Conservation (phyloP, 805 yeast genomes). For the Schwanniomyces occidentalis region DNA sequence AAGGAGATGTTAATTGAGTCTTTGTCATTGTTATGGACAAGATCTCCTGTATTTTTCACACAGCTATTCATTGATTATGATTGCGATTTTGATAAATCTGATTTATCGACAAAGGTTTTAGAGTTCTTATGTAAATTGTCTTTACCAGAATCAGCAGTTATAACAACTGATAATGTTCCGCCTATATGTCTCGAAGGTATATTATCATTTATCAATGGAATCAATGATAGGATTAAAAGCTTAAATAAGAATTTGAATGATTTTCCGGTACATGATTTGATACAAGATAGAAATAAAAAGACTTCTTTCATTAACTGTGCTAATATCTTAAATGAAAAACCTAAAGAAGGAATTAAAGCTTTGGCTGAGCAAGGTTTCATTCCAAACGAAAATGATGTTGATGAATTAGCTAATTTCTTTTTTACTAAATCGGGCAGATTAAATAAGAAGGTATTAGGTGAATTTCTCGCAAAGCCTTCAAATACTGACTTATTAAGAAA, state of each 20-base stretch:
- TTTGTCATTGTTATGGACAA: slow-evolving; percentile 75
- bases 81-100: slow-evolving; percentile 85
- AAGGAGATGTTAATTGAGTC: slow-evolving; percentile 87
- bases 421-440: slow-evolving; percentile 77
- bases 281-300: slow-evolving; percentile 54
- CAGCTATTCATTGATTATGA: slow-evolving; percentile 80
- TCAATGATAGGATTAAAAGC: slow-evolving; percentile 50
- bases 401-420: slow-evolving; percentile 73
- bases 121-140: slow-evolving; percentile 76
- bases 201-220: slow-evolving; percentile 63
- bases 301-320: slow-evolving; percentile 77
- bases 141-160: slow-evolving; percentile 78
- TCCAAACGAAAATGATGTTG: slow-evolving; percentile 41
- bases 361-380: slow-evolving; percentile 70
- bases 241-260: slow-evolving; percentile 6
- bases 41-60: slow-evolving; percentile 77
- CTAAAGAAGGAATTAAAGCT: slow-evolving; percentile 69
- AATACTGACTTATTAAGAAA: slow-evolving; percentile 58
- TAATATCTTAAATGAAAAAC: slow-evolving; percentile 72
- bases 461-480: slow-evolving; percentile 74
- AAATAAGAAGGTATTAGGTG: slow-evolving; percentile 87
- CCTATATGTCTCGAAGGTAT: slow-evolving; percentile 92
- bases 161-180: slow-evolving; percentile 84
- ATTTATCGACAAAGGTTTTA: slow-evolving; percentile 65
- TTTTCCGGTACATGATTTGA: slow-evolving; percentile 27